Evolutionary conservation across 768 basidiomycete genomes (phyloP).

Genomic region (Gloeopeniophorella convolvens): DNA sequence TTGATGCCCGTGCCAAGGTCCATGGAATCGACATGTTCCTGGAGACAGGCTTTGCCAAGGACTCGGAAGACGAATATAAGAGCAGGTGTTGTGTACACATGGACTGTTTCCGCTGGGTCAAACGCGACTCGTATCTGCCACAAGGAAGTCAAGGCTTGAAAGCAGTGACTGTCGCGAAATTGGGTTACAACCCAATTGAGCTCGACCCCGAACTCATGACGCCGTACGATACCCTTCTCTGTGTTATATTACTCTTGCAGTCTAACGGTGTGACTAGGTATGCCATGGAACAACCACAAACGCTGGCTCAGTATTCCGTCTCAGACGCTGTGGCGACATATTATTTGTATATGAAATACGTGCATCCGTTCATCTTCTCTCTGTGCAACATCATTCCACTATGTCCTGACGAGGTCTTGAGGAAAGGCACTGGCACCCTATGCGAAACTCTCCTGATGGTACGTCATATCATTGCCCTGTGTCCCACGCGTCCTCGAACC

Average conservation of each 20-base stretch:
- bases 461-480: slow-evolving; percentile 21
- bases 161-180: slow-evolving; percentile 91
- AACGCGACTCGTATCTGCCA: slow-evolving; percentile 96
- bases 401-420: slow-evolving; percentile 90
- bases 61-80: slow-evolving; percentile 94
- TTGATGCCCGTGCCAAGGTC: slow-evolving; percentile 73
- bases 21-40: slow-evolving; percentile 96
- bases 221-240: slow-evolving; percentile 53
- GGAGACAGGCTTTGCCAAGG: slow-evolving; percentile 89
- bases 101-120: slow-evolving; percentile 99
- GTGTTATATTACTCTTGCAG: not conserved
- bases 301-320: slow-evolving; percentile 94
- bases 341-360: slow-evolving; percentile 99
- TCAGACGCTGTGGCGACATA: slow-evolving; percentile 99
- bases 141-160: slow-evolving; percentile 98
- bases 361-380: slow-evolving; percentile 99
- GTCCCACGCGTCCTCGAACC: not conserved
- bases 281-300: slow-evolving; percentile 91
- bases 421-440: slow-evolving; percentile 94
- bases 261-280: slow-evolving; percentile 50
- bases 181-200: slow-evolving; percentile 96
- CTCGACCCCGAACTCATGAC: slow-evolving; percentile 99
- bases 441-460: slow-evolving; percentile 99
- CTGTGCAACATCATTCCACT: slow-evolving; percentile 98
- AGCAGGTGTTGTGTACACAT: slow-evolving; percentile 89